Conservation (phyloP, 2,329 filamentous ascomycete genomes). For the Fusarium odoratissimum region DNA sequence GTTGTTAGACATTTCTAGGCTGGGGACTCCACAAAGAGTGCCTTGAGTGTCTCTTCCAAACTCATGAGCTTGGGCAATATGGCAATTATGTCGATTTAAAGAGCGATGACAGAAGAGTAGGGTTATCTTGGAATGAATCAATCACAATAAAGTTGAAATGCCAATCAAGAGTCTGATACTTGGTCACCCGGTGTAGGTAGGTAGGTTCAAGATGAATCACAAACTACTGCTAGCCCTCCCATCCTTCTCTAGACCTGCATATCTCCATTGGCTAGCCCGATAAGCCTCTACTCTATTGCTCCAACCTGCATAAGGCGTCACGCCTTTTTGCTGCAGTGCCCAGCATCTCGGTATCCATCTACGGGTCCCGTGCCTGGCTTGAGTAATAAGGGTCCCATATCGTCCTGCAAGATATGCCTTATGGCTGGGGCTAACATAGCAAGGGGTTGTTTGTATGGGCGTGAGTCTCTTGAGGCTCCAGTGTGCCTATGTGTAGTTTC, state of each 20-base stretch:
- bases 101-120: background rate
- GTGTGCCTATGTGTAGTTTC: constrained; percentile 27
- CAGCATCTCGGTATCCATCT: constrained; percentile 3
- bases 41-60: constrained; percentile 13
- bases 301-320: constrained; percentile 15
- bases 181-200: background rate
- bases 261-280: background rate
- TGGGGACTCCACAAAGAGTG: constrained; percentile 27
- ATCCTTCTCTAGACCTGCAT: constrained; percentile 6
- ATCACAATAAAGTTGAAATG: background rate
- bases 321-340: constrained; percentile 17
- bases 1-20: constrained; percentile 22
- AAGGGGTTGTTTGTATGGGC: constrained; percentile 8
- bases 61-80: background rate
- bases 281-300: constrained; percentile 7
- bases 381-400: constrained; percentile 9
- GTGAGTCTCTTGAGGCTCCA: constrained; percentile 15
- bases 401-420: constrained; percentile 28
- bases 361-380: constrained; percentile 31
- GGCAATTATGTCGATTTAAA: background rate
- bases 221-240: constrained; percentile 6
- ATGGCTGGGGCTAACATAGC: constrained; percentile 22
- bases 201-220: constrained; percentile 4
- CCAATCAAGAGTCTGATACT: background rate
- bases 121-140: background rate